These are phyloP conservation scores for Calonectria hawksworthii DNA, from an alignment of 2,329 filamentous ascomycete species.

Conservation along the genomic window DNA sequence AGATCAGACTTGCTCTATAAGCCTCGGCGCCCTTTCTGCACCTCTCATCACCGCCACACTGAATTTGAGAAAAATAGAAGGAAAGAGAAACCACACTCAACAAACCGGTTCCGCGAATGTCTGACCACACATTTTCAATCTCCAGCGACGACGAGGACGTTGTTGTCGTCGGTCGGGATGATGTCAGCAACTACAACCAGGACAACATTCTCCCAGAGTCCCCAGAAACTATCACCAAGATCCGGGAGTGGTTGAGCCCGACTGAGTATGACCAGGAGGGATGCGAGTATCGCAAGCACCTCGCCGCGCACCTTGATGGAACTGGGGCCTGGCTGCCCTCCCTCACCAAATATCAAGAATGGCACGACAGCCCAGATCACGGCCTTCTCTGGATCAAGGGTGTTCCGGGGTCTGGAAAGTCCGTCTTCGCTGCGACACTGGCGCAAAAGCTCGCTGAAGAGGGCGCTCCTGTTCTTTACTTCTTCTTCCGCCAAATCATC, in stretches of 20 bases:
- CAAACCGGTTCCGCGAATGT: background rate
- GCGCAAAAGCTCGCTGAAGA: slow-evolving; percentile 29
- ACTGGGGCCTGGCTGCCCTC: slow-evolving; percentile 32
- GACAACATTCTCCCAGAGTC: background rate
- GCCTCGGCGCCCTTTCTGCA: background rate
- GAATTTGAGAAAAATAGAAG: background rate
- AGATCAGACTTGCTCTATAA: background rate
- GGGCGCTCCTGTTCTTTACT: slow-evolving; percentile 47
- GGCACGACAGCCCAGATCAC: slow-evolving; percentile 35
- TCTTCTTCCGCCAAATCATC: slow-evolving; percentile 55
- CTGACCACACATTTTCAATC: background rate
- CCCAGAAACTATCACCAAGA: background rate
- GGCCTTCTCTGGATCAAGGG: slow-evolving; percentile 32
- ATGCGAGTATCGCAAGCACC: slow-evolving; percentile 44
- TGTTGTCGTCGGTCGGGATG: slow-evolving; percentile 26
- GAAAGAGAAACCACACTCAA: background rate
- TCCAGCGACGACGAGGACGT: slow-evolving; percentile 27
- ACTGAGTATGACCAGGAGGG: slow-evolving; percentile 40
- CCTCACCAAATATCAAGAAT: slow-evolving; percentile 24
- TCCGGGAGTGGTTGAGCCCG: slow-evolving; percentile 48
- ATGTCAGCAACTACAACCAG: slow-evolving; percentile 7
- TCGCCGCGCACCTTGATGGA: slow-evolving; percentile 31
- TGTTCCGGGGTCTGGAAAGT: slow-evolving; percentile 54
- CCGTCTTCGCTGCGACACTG: slow-evolving; percentile 46
- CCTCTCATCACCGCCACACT: background rate